A percentile compares a stretch with the other conserved stretches of the same genome.
phyloP scores from a whole-genome alignment of 2,329 filamentous ascomycete genomes.

The Escovopsis sp. region DNA sequence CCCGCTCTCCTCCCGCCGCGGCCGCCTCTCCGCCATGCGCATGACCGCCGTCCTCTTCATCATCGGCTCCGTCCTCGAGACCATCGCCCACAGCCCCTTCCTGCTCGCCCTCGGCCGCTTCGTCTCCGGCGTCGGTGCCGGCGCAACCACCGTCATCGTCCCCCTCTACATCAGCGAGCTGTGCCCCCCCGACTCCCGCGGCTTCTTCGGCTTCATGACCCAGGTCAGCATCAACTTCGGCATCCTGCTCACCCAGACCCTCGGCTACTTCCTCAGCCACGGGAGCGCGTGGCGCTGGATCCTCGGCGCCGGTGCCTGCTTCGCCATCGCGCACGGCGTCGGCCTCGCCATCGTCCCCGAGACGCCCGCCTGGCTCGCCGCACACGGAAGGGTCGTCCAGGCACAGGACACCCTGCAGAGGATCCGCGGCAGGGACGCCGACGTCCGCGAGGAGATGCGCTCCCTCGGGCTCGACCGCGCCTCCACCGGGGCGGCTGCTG shows the following conservation, averaged over 20 bases:
- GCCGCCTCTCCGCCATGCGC: slow-evolving; percentile 63
- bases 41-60: slow-evolving; percentile 64
- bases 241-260: slow-evolving; percentile 66
- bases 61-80: slow-evolving; percentile 61
- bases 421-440: slow-evolving; percentile 54
- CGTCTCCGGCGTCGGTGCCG: slow-evolving; percentile 70
- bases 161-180: slow-evolving; percentile 92
- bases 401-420: slow-evolving; percentile 58
- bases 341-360: slow-evolving; percentile 70
- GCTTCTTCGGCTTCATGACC: slow-evolving; percentile 72
- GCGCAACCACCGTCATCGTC: slow-evolving; percentile 81
- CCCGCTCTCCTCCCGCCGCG: slow-evolving; percentile 61
- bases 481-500: slow-evolving; percentile 11
- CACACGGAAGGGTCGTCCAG: slow-evolving; percentile 40
- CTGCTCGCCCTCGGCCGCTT: slow-evolving; percentile 61
- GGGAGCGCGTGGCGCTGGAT: slow-evolving; percentile 73
- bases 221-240: slow-evolving; percentile 90
- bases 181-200: slow-evolving; percentile 57
- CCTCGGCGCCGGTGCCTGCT: slow-evolving; percentile 53
- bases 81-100: slow-evolving; percentile 51
- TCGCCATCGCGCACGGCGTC: slow-evolving; percentile 52
- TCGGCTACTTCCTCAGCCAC: slow-evolving; percentile 79
- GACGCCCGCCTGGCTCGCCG: slow-evolving; percentile 77
- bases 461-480: slow-evolving; percentile 34
- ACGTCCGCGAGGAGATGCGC: slow-evolving; percentile 61